Percentiles rank a stretch among this genome's conserved stretches.
phyloP scores from a whole-genome alignment of 164 flowering plant species.

The Houttuynia cordata region DNA sequence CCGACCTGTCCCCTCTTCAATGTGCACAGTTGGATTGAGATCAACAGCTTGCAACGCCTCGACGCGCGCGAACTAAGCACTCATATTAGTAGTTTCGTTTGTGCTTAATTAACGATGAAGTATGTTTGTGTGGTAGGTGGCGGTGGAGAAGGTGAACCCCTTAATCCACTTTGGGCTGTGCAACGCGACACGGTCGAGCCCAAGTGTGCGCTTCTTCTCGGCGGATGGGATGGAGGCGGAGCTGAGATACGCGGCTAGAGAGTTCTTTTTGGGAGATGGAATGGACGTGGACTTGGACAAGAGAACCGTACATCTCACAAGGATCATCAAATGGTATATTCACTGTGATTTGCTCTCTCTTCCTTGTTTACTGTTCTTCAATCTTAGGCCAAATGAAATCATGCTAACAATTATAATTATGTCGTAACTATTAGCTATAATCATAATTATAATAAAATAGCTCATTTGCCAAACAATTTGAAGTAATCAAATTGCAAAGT shows the following conservation, averaged over 20 bases:
- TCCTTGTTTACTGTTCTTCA: neutral
- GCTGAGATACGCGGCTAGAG: conserved; percentile 59
- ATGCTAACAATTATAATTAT: too few species aligned
- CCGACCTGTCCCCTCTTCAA: too few species aligned
- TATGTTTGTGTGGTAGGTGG: conserved; percentile 27
- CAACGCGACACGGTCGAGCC: conserved; percentile 68
- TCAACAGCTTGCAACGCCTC: too few species aligned
- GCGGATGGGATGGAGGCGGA: conserved; percentile 58
- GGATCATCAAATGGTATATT: conserved; percentile 66
- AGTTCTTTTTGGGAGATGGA: conserved; percentile 52
- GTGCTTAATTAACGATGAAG: neutral
- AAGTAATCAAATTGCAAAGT: too few species aligned
- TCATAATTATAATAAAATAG: too few species aligned
- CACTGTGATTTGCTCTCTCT: neutral
- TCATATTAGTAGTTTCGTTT: too few species aligned
- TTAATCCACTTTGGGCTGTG: conserved; percentile 77
- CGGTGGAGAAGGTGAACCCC: conserved; percentile 44
- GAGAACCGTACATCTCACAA: conserved; percentile 60
- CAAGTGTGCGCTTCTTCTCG: conserved; percentile 64
- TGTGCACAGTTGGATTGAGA: too few species aligned
- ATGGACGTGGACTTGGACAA: conserved; percentile 59
- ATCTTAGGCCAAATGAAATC: neutral
- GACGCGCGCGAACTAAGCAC: too few species aligned
- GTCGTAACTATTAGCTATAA: too few species aligned
- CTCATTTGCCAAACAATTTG: too few species aligned